Evolutionary conservation across 225 moss, liverwort and hornwort genomes (phyloP).

Genomic region (Physcomitrium patens): DNA sequence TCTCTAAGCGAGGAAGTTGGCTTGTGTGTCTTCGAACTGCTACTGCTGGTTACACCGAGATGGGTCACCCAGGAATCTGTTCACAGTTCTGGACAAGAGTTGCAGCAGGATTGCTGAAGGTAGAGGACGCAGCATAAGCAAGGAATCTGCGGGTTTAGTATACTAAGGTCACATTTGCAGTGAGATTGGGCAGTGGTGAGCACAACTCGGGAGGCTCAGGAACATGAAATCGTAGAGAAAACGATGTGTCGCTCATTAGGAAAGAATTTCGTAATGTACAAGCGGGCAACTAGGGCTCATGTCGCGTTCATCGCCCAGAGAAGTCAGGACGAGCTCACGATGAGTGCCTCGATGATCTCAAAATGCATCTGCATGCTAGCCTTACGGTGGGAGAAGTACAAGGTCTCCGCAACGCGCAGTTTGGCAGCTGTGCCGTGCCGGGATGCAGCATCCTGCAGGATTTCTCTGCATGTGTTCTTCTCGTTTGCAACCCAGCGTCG

Average conservation of each 20-base stretch:
- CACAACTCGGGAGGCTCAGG: too few relatives aligned
- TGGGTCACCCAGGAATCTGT: too few relatives aligned
- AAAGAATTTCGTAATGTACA: constrained; percentile 50
- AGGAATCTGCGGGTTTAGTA: too few relatives aligned
- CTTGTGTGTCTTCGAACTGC: too few relatives aligned
- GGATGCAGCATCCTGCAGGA: constrained; percentile 54
- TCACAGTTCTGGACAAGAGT: too few relatives aligned
- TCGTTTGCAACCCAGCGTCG: constrained; percentile 71
- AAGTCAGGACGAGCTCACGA: constrained; percentile 42
- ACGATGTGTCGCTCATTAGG: constrained; percentile 28
- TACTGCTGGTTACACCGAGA: too few relatives aligned
- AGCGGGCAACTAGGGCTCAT: neutral
- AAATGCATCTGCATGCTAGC: constrained; percentile 90
- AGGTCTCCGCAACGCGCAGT: constrained; percentile 58
- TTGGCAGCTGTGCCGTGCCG: constrained; percentile 64
- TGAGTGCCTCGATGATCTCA: constrained; percentile 74
- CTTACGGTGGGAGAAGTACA: constrained; percentile 55
- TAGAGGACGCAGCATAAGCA: too few relatives aligned
- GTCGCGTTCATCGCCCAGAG: neutral
- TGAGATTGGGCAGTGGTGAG: too few relatives aligned
- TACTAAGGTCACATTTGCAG: too few relatives aligned
- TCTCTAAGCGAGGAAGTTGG: too few relatives aligned
- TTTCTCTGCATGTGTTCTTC: constrained; percentile 56
- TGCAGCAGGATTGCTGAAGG: too few relatives aligned
- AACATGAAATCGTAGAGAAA: too few relatives aligned